Evolutionary conservation across 2,329 filamentous ascomycete genomes (phyloP).

Genomic region (Didymella arachidicola): DNA sequence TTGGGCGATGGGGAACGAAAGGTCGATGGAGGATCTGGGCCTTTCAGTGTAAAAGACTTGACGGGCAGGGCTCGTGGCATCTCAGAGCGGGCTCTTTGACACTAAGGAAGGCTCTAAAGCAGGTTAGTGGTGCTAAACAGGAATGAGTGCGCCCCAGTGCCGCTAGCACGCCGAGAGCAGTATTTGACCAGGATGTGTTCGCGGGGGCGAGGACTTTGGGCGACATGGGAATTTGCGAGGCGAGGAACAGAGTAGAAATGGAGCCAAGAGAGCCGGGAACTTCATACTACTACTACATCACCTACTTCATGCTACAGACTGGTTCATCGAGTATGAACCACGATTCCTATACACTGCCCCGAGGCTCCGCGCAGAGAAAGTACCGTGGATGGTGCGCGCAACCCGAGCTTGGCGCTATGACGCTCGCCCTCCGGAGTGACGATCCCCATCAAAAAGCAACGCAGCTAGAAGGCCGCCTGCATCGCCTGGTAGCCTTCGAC

Average conservation of each 20-base stretch:
- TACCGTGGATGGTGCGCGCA: conserved; percentile 11
- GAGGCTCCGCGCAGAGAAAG: conserved; percentile 2
- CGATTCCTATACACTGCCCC: background rate
- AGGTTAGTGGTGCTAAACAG: conserved; percentile 30
- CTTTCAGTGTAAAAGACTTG: conserved; percentile 35
- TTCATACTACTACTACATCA: background rate
- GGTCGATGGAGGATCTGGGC: conserved; percentile 35
- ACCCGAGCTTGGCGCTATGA: conserved; percentile 19
- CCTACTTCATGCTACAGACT: background rate
- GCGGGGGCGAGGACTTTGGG: conserved; percentile 10
- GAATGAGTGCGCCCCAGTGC: conserved; percentile 28
- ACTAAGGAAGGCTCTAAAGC: conserved; percentile 34
- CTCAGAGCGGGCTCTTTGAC: conserved; percentile 31
- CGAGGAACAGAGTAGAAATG: background rate
- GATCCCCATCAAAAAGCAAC: conserved; percentile 22
- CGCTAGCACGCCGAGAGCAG: conserved; percentile 23
- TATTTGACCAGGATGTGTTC: conserved; percentile 18
- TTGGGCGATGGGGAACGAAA: conserved; percentile 28
- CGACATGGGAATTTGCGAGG: background rate
- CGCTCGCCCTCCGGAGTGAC: conserved; percentile 14
- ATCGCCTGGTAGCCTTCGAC: conserved; percentile 5
- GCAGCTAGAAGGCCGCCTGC: conserved; percentile 13
- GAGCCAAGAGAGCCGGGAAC: background rate
- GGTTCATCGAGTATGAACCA: background rate
- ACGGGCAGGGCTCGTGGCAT: conserved; percentile 36